Percentiles rank a stretch among this genome's conserved stretches.
These are phyloP conservation scores for Scutellaria baicalensis DNA, from an alignment of 257 asterid genomes.

Conservation along the genomic window DNA sequence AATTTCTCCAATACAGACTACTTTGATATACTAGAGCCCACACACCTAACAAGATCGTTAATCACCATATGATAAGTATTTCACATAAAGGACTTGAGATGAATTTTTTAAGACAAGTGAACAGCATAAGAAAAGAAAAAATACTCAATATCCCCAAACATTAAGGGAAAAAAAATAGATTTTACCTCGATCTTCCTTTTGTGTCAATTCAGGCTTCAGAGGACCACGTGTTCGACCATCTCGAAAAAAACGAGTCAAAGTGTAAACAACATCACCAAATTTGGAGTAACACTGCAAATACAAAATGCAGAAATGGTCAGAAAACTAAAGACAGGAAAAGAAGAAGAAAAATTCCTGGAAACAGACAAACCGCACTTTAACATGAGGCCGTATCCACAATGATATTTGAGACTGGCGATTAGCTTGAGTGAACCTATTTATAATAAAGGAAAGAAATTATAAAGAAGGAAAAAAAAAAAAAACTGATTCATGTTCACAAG, in stretches of 20 bases:
- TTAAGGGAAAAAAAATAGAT: background rate
- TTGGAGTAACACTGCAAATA: slow-evolving; percentile 71
- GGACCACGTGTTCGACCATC: slow-evolving; percentile 50
- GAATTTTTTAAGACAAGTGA: background rate
- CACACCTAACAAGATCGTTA: background rate
- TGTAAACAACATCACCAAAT: slow-evolving; percentile 86
- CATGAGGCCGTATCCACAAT: slow-evolving; percentile 84
- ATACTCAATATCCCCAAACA: slow-evolving; percentile 4
- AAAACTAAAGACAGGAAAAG: background rate
- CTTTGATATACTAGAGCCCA: background rate
- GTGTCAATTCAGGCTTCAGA: slow-evolving; percentile 48
- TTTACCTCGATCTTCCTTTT: slow-evolving; percentile 40
- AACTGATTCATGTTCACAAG: background rate
- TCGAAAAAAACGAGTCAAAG: slow-evolving; percentile 82
- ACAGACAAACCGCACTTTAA: slow-evolving; percentile 58
- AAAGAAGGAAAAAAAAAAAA: background rate
- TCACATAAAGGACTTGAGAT: slow-evolving; percentile 2
- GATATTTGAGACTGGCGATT: slow-evolving; percentile 83
- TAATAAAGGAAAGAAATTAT: slow-evolving; percentile 6
- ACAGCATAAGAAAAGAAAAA: slow-evolving; percentile 10
- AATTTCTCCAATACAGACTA: background rate
- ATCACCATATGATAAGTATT: background rate
- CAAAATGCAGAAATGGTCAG: slow-evolving; percentile 11
- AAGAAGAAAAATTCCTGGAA: slow-evolving; percentile 1
- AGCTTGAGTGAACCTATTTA: slow-evolving; percentile 56